These are phyloP conservation scores for Sphaerulina musiva DNA, from an alignment of 2,329 filamentous ascomycete genomes.

Conservation along the genomic window DNA sequence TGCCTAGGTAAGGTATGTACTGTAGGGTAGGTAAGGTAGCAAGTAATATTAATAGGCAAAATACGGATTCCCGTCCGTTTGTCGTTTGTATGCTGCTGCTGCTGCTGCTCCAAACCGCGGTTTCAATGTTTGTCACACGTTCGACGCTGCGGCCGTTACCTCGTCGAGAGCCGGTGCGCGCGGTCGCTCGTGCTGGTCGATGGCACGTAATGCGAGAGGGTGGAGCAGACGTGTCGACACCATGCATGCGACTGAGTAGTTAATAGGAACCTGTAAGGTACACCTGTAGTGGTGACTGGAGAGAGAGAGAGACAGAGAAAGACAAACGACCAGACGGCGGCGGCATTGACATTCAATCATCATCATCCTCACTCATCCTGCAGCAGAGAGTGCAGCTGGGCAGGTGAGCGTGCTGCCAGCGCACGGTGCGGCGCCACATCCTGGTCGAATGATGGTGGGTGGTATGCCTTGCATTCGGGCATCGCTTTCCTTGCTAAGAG, in stretches of 20 bases:
- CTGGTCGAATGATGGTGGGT: neutral
- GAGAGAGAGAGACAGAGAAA: no score
- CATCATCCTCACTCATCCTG: neutral
- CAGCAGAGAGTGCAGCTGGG: neutral
- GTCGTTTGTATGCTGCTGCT: no score
- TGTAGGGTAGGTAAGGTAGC: no score
- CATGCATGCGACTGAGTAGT: no score
- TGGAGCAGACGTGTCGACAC: neutral
- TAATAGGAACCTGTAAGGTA: neutral
- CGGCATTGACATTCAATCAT: neutral
- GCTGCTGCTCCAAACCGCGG: no score
- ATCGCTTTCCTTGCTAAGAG: neutral
- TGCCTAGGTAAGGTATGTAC: neutral
- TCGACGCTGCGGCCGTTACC: no score
- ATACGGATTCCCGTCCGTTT: no score
- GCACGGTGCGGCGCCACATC: constrained; percentile 3
- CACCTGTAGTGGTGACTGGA: neutral
- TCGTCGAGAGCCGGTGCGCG: no score
- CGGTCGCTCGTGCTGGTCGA: neutral
- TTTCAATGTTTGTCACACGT: no score
- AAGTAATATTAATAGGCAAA: no score
- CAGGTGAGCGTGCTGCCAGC: neutral
- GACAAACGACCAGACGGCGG: no score
- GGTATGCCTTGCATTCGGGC: neutral
- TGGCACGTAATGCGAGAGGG: constrained; percentile 4